phyloP scores from a whole-genome alignment of 176 grass and related monocot species.

The Pontederia crassipes region DNA sequence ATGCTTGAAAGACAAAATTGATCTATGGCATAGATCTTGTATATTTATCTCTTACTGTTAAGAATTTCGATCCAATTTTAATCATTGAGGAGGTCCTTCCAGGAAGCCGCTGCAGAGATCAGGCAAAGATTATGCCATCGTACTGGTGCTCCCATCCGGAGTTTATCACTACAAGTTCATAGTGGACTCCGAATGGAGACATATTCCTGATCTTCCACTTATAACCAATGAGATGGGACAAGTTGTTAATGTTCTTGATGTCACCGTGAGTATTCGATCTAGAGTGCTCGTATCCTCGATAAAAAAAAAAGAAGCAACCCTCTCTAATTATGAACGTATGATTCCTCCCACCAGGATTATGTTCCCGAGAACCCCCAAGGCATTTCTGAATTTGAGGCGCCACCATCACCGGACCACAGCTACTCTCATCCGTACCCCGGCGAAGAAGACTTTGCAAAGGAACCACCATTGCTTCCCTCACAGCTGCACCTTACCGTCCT shows the following conservation, averaged over 20 bases:
- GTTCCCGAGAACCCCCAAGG: slow-evolving; percentile 69
- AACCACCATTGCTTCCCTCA: slow-evolving; percentile 68
- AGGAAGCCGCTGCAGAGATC: slow-evolving; percentile 55
- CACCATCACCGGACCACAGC: slow-evolving; percentile 61
- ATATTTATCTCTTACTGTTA: neutral
- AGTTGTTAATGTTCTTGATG: slow-evolving; percentile 71
- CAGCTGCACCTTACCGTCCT: slow-evolving; percentile 70
- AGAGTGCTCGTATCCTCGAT: neutral
- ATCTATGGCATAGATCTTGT: neutral
- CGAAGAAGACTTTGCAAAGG: slow-evolving; percentile 72
- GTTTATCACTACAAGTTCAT: slow-evolving; percentile 68
- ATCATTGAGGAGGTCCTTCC: slow-evolving; percentile 8
- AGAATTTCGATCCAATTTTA: neutral
- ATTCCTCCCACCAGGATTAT: slow-evolving; percentile 35
- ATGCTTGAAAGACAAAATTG: neutral
- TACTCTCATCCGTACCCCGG: slow-evolving; percentile 43
- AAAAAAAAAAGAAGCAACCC: neutral
- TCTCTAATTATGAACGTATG: neutral
- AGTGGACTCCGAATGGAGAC: slow-evolving; percentile 50
- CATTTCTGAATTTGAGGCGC: slow-evolving; percentile 54
- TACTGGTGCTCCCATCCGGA: slow-evolving; percentile 66
- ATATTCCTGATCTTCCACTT: slow-evolving; percentile 52
- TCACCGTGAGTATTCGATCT: slow-evolving; percentile 59
- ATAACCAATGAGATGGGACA: slow-evolving; percentile 43
- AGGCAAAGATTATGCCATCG: slow-evolving; percentile 55